Evolutionary conservation across 257 asterid species (phyloP).

Genomic region (Knoxia roxburghii): DNA sequence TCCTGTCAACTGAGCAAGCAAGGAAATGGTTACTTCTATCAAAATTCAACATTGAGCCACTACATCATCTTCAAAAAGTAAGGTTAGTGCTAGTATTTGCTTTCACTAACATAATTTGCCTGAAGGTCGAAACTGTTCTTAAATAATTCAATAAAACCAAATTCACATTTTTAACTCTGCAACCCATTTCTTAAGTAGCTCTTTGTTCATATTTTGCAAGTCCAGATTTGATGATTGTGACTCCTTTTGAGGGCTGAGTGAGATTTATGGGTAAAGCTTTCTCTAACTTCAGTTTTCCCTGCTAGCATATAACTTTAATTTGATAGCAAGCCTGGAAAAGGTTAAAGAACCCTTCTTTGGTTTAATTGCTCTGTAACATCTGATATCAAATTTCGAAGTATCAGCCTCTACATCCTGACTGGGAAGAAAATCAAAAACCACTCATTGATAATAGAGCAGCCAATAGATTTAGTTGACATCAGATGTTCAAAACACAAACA

Average conservation of each 20-base stretch:
- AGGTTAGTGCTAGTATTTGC: not conserved
- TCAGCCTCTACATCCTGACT: not conserved
- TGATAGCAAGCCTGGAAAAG: not conserved
- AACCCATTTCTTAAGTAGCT: not conserved
- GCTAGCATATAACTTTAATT: not conserved
- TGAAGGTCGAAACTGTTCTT: not conserved
- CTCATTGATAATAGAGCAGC: no score
- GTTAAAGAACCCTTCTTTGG: not conserved
- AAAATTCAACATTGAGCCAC: not conserved
- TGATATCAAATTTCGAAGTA: not conserved
- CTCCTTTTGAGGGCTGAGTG: not conserved
- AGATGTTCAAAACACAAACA: no score
- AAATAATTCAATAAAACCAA: not conserved
- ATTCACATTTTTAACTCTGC: not conserved
- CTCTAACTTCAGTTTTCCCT: not conserved
- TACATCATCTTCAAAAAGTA: no score
- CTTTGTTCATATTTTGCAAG: no score
- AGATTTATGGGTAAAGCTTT: not conserved
- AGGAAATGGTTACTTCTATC: not conserved
- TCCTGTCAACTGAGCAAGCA: constrained; percentile 72
- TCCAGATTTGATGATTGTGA: not conserved
- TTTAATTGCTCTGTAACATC: not conserved
- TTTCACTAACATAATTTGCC: not conserved
- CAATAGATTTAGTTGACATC: no score
- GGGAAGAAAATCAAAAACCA: not conserved